phyloP scores from a whole-genome alignment of 2,329 filamentous ascomycete species.

The Fusarium marasasianum region DNA sequence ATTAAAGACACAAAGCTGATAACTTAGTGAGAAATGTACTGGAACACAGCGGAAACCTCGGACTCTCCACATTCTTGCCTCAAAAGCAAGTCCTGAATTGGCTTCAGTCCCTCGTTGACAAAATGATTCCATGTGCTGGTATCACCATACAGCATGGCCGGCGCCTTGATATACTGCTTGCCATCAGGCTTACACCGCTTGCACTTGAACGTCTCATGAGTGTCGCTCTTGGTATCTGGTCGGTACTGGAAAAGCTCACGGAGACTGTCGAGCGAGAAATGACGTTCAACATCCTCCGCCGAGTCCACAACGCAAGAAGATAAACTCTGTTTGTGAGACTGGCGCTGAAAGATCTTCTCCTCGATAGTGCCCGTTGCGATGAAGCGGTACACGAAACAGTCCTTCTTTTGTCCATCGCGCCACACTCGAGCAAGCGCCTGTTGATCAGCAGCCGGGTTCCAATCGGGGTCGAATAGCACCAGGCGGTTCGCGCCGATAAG shows the following conservation, averaged over 20 bases:
- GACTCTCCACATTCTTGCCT: conserved; percentile 82
- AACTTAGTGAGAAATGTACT: conserved; percentile 89
- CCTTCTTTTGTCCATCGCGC: conserved; percentile 99
- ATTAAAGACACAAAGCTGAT: background rate
- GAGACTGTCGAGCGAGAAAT: conserved; percentile 91
- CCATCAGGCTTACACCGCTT: conserved; percentile 92
- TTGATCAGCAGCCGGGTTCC: conserved; percentile 98
- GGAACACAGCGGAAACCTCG: conserved; percentile 93
- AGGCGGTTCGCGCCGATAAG: conserved; percentile 94
- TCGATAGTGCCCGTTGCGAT: conserved; percentile 98
- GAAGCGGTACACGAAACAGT: conserved; percentile 99
- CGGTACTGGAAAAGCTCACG: conserved; percentile 95
- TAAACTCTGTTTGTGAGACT: conserved; percentile 96
- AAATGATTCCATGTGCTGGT: conserved; percentile 99
- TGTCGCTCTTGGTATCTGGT: conserved; percentile 85
- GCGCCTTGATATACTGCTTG: conserved; percentile 86
- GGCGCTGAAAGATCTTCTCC: conserved; percentile 98
- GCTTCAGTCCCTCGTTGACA: conserved; percentile 78
- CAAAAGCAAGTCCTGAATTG: conserved; percentile 90
- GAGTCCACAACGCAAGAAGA: conserved; percentile 97
- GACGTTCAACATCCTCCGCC: conserved; percentile 94
- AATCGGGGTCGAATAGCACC: conserved; percentile 95
- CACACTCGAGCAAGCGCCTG: conserved; percentile 97
- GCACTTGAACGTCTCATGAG: conserved; percentile 98
- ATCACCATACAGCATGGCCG: conserved; percentile 95